Evolutionary conservation across 345 rosid species (phyloP), one percentile per base, ranked within the genome.

Genomic region (Populus alba): DNA sequence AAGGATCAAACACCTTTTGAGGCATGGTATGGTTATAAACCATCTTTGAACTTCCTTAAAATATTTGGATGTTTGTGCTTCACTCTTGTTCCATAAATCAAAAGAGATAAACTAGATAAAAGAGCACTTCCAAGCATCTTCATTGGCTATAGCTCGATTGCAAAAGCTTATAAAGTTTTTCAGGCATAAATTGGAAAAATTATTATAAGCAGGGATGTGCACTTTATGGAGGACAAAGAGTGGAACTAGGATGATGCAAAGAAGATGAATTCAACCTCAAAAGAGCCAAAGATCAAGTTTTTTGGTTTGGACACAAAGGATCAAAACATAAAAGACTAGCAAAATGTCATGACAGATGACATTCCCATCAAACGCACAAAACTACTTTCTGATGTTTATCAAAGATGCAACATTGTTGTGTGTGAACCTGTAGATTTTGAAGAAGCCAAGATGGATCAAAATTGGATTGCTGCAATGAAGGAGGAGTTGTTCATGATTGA

Each of bases 141-240:
- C 37, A 25, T 41, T 8, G 74, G 74, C 11, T 68, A 71, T 8
- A n/a, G 25, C 12, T 25, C 27, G 23, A 17, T 39, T 25, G 23
- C 41, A 20, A 51, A 71, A 71, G 74, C 62, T 25, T 71, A 71
- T 25, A 25, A 39, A 12, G 23, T 49, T 71, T 71, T 71, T 43
- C 8, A 8, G 2, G 15, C 51, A 25, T 15, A 71, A 71, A 47
- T 15, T 25, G 4, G 31, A 71, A 71, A 27, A 47, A 49, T 16
- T 1, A 5, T 49, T 13, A 2, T 71, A 29, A 25, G 61, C 1
- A 71, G 25, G 15, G 74, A 71, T 6, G 74, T 71, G 63, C 29
- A 71, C 35, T 71, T 71, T 49, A 39, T 47, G 7, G 39, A 71
- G 7, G 43, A 33, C 7, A 3, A 38, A 12, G 27, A 3, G 1